Conservation (phyloP, 805 yeast genomes). For the Candida loeiensis region DNA sequence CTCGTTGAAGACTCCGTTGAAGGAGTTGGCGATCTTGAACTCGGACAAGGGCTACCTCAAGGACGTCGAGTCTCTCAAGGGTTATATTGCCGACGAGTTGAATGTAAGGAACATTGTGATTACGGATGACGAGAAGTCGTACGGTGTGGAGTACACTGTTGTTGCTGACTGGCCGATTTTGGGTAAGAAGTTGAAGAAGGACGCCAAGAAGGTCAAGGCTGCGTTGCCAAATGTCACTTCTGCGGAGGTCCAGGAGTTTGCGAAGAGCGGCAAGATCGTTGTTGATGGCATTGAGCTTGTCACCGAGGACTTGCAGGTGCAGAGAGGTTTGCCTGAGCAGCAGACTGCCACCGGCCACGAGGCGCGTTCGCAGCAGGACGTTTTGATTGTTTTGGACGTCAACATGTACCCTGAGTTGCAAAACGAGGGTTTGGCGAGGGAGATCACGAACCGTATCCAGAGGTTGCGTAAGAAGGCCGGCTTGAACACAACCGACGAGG, state of each 20-base stretch:
- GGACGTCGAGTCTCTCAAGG: constrained; percentile 74
- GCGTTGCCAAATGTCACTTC: constrained; percentile 83
- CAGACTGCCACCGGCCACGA: constrained; percentile 70
- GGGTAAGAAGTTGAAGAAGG: constrained; percentile 95
- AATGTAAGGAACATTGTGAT: constrained; percentile 85
- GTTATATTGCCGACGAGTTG: constrained; percentile 84
- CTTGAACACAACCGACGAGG: constrained; percentile 92
- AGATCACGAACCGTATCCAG: constrained; percentile 94
- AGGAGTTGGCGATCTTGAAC: constrained; percentile 80
- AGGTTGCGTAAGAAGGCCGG: constrained; percentile 96
- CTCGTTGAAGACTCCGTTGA: constrained; percentile 92
- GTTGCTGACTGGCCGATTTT: constrained; percentile 99
- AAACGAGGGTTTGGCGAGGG: constrained; percentile 95
- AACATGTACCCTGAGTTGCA: constrained; percentile 82
- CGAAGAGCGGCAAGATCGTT: constrained; percentile 66
- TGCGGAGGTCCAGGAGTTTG: constrained; percentile 73
- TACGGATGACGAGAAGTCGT: constrained; percentile 85
- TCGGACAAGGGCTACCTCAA: constrained; percentile 68
- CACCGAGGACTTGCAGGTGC: constrained; percentile 83
- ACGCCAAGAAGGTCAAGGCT: constrained; percentile 89
- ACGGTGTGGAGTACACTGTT: constrained; percentile 88
- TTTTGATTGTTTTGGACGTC: constrained; percentile 83
- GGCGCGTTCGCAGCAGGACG: constrained; percentile 84
- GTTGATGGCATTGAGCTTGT: constrained; percentile 90
- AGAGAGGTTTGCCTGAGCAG: constrained; percentile 79